Conservation (phyloP, 768 basidiomycete species). For the Lactifluus rugatus region DNA sequence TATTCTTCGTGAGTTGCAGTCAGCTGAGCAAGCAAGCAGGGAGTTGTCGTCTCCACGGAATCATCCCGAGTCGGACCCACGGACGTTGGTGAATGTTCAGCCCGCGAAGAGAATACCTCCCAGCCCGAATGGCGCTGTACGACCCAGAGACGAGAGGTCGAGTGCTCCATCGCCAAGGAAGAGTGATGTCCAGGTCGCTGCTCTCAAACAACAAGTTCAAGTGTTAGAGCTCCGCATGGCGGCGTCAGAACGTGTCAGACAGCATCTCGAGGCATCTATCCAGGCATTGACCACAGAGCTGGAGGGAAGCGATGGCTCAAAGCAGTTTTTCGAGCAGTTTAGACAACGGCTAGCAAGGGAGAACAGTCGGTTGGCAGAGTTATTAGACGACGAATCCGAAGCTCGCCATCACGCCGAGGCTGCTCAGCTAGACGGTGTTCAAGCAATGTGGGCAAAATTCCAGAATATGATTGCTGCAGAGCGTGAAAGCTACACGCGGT, state of each 20-base stretch:
- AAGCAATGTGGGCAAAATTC: slow-evolving; percentile 59
- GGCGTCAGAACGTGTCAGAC: slow-evolving; percentile 56
- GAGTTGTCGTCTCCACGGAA: slow-evolving; percentile 37
- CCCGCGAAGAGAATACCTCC: slow-evolving; percentile 35
- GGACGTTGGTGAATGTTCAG: slow-evolving; percentile 35
- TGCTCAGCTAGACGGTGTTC: slow-evolving; percentile 53
- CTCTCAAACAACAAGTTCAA: slow-evolving; percentile 54
- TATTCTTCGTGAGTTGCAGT: slow-evolving; percentile 52
- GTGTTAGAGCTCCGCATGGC: slow-evolving; percentile 59
- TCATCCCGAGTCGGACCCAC: slow-evolving; percentile 26
- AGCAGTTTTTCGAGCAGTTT: slow-evolving; percentile 49
- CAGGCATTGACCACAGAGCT: slow-evolving; percentile 51
- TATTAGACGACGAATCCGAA: slow-evolving; percentile 54
- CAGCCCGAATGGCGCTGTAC: slow-evolving; percentile 27
- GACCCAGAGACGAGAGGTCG: slow-evolving; percentile 30
- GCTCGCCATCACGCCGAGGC: slow-evolving; percentile 52
- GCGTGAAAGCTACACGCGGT: slow-evolving; percentile 48
- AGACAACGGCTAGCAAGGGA: slow-evolving; percentile 47
- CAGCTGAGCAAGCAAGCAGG: slow-evolving; percentile 47
- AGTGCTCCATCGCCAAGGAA: slow-evolving; percentile 35
- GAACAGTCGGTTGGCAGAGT: slow-evolving; percentile 43
- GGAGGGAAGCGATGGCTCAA: slow-evolving; percentile 56
- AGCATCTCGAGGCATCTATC: slow-evolving; percentile 51
- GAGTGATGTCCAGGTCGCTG: slow-evolving; percentile 36
- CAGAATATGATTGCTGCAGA: slow-evolving; percentile 49